phyloP scores from a whole-genome alignment of 306 rosid genomes.

The Vicia villosa region DNA sequence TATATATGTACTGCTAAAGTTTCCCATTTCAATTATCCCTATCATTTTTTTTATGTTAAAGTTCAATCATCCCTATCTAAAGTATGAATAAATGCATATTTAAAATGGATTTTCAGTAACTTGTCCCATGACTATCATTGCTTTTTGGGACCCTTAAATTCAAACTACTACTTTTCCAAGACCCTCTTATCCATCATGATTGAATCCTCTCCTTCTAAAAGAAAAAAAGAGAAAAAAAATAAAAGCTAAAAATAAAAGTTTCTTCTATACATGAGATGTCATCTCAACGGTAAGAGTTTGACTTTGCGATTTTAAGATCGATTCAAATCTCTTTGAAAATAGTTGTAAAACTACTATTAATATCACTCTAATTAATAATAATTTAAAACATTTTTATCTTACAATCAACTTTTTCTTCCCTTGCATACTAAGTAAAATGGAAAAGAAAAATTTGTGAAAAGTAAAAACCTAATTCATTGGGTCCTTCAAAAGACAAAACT shows the following conservation, averaged over 20 bases:
- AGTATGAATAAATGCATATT: constrained; percentile 31
- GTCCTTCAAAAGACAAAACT: constrained; percentile 41
- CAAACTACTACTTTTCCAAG: not conserved
- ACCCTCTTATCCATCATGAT: too few relatives aligned
- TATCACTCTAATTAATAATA: not conserved
- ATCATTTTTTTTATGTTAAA: not conserved
- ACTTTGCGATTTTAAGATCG: not conserved
- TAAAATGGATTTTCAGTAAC: constrained; percentile 23
- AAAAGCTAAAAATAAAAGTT: not conserved
- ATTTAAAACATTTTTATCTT: constrained; percentile 9
- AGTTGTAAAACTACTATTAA: not conserved
- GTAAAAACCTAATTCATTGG: constrained; percentile 38
- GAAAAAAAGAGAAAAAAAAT: not conserved
- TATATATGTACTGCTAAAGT: not conserved
- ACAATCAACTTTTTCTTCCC: constrained; percentile 18
- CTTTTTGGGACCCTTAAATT: constrained; percentile 43
- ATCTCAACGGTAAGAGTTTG: not conserved
- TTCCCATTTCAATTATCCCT: constrained; percentile 28
- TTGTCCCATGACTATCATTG: constrained; percentile 31
- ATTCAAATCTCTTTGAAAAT: not conserved
- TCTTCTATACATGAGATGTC: too few relatives aligned
- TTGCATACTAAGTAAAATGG: constrained; percentile 36
- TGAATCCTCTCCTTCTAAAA: not conserved
- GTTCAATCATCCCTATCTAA: constrained; percentile 32
- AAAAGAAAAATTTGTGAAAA: constrained; percentile 39